These are phyloP conservation scores for Fimicolochytrium jonesii DNA, from an alignment of 192 early-diverging fungal genomes.

Conservation along the genomic window DNA sequence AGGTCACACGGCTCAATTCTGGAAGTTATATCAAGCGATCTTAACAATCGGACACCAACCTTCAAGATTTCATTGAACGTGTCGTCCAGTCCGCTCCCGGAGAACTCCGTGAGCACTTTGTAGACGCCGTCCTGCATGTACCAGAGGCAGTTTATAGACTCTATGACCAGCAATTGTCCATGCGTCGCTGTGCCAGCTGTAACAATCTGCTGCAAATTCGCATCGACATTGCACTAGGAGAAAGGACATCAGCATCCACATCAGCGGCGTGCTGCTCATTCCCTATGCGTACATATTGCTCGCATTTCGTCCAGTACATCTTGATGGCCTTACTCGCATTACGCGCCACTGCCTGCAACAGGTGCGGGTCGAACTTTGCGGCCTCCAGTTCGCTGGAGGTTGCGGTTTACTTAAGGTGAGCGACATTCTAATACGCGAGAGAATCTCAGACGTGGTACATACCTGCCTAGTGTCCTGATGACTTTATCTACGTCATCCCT, in stretches of 20 bases:
- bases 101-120: constrained; percentile 56
- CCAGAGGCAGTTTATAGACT: constrained; percentile 58
- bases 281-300: constrained; percentile 47
- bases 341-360: constrained; percentile 46
- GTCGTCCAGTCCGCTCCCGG: constrained; percentile 41
- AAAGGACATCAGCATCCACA: too few species aligned
- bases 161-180: constrained; percentile 53
- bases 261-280: too few species aligned
- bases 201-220: constrained; percentile 29
- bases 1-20: too few species aligned
- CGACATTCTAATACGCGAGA: too few species aligned
- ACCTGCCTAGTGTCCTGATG: constrained; percentile 54
- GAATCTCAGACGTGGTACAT: too few species aligned
- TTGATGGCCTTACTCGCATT: constrained; percentile 57
- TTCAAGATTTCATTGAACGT: constrained; percentile 45
- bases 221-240: not conserved
- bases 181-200: constrained; percentile 34
- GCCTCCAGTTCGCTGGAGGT: constrained; percentile 55
- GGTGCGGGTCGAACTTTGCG: constrained; percentile 56
- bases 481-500: constrained; percentile 56
- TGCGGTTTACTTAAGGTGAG: not conserved
- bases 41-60: constrained; percentile 29
- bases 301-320: constrained; percentile 55
- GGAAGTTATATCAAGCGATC: too few species aligned
- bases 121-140: constrained; percentile 57